phyloP scores from a whole-genome alignment of 2,329 filamentous ascomycete genomes.

The Pyricularia sp. region DNA sequence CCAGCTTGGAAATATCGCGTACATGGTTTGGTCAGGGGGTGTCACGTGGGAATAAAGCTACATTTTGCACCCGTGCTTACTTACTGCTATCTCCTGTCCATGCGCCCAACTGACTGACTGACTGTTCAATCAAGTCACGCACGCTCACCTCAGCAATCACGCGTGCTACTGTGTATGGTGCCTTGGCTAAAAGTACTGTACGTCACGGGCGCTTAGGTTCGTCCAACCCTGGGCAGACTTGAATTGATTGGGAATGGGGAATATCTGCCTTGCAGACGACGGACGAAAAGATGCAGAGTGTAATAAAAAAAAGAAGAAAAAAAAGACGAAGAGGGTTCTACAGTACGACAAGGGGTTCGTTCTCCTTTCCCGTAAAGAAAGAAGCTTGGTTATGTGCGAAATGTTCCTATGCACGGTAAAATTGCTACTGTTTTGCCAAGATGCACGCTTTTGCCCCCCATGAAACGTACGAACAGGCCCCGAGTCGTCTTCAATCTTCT shows the following conservation, averaged over 20 bases:
- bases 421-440: not conserved
- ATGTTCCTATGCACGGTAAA: not conserved
- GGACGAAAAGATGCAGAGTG: not conserved
- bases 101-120: not conserved
- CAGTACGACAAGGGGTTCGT: not conserved
- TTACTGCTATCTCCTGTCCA: not conserved
- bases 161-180: not conserved
- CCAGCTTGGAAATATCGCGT: not conserved
- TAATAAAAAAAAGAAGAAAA: too few relatives aligned
- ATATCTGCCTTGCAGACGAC: not conserved
- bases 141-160: not conserved
- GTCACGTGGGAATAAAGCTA: not conserved
- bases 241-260: not conserved
- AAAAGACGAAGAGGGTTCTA: not conserved
- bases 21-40: not conserved
- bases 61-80: not conserved
- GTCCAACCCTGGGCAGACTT: not conserved
- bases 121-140: not conserved
- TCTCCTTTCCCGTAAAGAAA: not conserved
- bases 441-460: not conserved
- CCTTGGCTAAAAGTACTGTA: not conserved
- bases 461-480: not conserved
- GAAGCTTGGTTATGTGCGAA: not conserved
- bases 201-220: not conserved
- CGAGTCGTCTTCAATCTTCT: not conserved